phyloP scores from a whole-genome alignment of 192 early-diverging fungal genomes.

The Allomyces arbusculus region DNA sequence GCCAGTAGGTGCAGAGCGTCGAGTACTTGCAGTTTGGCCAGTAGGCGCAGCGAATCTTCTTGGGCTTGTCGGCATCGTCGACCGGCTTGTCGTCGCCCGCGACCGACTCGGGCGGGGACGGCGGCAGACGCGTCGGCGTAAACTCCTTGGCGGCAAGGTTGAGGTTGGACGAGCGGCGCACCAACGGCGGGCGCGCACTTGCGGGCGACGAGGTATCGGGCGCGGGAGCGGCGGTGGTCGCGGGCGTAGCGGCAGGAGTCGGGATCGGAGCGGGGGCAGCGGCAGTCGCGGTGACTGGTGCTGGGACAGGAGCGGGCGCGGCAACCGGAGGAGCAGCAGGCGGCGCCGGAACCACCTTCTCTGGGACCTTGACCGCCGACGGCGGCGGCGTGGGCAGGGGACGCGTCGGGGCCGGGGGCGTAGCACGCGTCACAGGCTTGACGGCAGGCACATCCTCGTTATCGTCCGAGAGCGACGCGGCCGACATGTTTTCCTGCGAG shows the following conservation, averaged over 20 bases:
- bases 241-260: no score
- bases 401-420: no score
- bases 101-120: background rate
- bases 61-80: background rate
- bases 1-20: background rate
- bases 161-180: background rate
- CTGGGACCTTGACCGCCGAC: background rate
- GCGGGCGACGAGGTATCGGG: no score
- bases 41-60: background rate
- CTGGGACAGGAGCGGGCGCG: no score
- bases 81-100: background rate
- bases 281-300: no score
- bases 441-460: background rate
- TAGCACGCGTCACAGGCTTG: no score
- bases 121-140: background rate
- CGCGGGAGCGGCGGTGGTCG: no score
- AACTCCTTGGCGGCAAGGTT: background rate
- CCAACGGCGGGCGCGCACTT: no score
- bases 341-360: background rate
- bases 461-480: background rate
- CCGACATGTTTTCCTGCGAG: background rate
- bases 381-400: no score
- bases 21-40: background rate
- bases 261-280: no score
- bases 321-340: background rate